Base-by-base conservation (phyloP, 2,329 filamentous ascomycete genomes). In the Exophiala sp. region DNA sequence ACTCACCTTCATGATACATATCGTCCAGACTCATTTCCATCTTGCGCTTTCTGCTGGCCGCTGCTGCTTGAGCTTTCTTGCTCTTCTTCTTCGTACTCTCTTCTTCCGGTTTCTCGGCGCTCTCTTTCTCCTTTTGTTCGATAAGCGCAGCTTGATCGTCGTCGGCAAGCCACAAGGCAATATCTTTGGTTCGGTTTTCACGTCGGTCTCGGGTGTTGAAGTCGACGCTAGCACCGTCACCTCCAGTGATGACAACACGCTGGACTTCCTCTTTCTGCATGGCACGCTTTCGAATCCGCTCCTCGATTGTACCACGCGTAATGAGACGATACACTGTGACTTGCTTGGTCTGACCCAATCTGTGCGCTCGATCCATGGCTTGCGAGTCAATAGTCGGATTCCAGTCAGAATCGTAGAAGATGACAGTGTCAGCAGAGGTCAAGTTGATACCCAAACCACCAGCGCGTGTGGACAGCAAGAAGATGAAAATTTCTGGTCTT, bases 371-470 rank as follows among this genome's bases (percentile, higher is more conserved):
- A 72, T 99, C 94, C 94, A 97, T 97, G 72, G 94, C 94, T 71
- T 99, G 94, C 49, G 89, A 95, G 71, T 99, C 94, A 66, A 97
- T 97, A 3, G 94, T 97, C 0, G 94, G 94, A 70, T 99, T 99
- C 94, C 94, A 99, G 71, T 99, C 94, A 9, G 90, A 95, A 70
- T 99, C 94, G 79, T 99, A 99, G 77, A 99, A 99, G 72, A 99
- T 97, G 73, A 99, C 94, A 0, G 94, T 99, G 70, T 99, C 94
- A 16, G 94, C 94, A 48, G 89, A 87, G 5, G 94, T 97, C 63
- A 99, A 77, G 68, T 99, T 99, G 79, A 99, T 99, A 75, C 94
- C 94, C 16, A 99, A 81, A 78, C 94, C 94, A 83, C 94, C 94
- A 35, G 94, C 94, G 72, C 94, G 91, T 0, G 94, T 99, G 16